phyloP scores from a whole-genome alignment of 2,329 filamentous ascomycete genomes.

The Colletotrichum costaricense region DNA sequence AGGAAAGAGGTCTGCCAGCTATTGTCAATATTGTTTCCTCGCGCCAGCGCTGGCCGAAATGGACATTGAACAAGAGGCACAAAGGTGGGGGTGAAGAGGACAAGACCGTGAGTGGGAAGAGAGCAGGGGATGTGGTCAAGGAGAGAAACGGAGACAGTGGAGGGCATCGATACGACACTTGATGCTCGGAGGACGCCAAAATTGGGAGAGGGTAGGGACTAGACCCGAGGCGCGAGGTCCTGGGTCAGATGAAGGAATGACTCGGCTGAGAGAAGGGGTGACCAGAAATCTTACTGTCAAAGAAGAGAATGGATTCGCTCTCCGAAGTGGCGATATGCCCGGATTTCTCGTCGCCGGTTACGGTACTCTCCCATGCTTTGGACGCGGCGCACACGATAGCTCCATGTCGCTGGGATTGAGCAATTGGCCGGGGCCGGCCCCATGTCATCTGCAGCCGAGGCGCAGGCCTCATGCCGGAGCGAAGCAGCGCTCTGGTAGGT shows the following conservation, averaged over 20 bases:
- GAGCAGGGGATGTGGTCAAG: not conserved
- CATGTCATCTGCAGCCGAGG: conserved; percentile 10
- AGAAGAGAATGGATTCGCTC: conserved; percentile 88
- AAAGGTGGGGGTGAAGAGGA: not conserved
- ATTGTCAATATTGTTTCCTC: not conserved
- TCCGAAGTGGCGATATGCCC: conserved; percentile 84
- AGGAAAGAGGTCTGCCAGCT: conserved; percentile 79
- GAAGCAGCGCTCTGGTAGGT: conserved; percentile 26
- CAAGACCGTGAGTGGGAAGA: not conserved
- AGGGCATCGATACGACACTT: not conserved
- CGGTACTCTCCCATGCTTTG: conserved; percentile 55
- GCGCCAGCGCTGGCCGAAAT: not conserved
- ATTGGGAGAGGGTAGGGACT: not conserved
- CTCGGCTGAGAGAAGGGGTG: not conserved
- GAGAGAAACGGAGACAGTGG: too few species aligned
- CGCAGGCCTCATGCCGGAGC: conserved; percentile 11
- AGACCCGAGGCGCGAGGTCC: too few species aligned
- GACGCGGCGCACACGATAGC: conserved; percentile 2
- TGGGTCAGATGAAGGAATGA: not conserved
- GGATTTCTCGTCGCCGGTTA: conserved; percentile 71
- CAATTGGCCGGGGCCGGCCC: conserved; percentile 4
- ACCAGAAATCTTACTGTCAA: conserved; percentile 75
- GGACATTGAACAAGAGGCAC: not conserved
- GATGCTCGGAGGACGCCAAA: not conserved
- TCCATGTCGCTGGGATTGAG: conserved; percentile 8